Evolutionary conservation across 1,284 basidiomycete species (phyloP), one percentile per base, ranked within the genome.

Genomic region (Puccinia novopanici): DNA sequence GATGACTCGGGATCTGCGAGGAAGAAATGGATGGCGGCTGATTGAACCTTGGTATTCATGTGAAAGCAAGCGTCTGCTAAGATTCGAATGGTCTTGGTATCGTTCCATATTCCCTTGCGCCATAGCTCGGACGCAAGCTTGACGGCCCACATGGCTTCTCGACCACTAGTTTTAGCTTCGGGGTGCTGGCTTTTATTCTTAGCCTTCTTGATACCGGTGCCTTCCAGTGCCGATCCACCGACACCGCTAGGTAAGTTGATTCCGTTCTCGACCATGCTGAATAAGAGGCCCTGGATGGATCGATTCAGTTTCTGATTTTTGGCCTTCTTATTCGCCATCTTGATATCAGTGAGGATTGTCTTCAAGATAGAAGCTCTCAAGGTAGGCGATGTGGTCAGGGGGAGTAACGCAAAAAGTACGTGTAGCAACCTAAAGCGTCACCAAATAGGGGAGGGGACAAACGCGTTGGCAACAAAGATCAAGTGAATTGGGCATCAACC

Each of bases 121-220:
- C 96, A 99, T 37, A 99, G 88, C 84, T 99, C 95, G 84, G 93
- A 92, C 19, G 95, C 93, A 76, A 99, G 87, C 71, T 96, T 92
- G 63, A 99, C 92, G 1, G 97, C 96, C 96, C 97, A 99, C 89
- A 98, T 92, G 1, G 96, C 95, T 84, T 98, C 96, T 54, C 93
- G 92, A 9, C 91, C 90, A 77, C 88, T 88, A 82, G 87, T 86
- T 24, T 65, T 67, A 50, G 87, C 87, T 42, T 88, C 86, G 8
- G 84, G 85, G 81, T 88, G 87, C 65, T 75, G 55, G 73, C 75
- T n/a, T 74, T 82, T 54, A 59, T n/a, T 52, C 75, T 55, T 76
- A 27, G 52, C 68, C 67, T 68, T 87, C 82, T 59, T 86, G 82
- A 75, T 30, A 22, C 57, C 72, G 24, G 63, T 70, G 88, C 88